A percentile compares a stretch with the other conserved stretches of the same genome.
Evolutionary conservation across 257 asterid species (phyloP).

Genomic region (Coffea eugenioides): DNA sequence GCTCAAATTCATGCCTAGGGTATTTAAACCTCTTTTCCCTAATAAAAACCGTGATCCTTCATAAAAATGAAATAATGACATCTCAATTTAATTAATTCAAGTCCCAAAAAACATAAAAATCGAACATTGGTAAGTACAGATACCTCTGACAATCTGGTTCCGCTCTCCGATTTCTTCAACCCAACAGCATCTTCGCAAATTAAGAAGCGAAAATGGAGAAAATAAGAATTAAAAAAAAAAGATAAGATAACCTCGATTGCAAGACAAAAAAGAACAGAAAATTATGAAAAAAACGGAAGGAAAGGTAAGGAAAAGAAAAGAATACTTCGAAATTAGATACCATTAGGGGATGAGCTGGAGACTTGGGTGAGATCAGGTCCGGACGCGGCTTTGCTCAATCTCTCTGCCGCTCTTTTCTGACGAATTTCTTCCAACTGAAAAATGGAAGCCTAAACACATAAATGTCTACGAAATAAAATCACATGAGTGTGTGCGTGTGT

Average conservation of each 20-base stretch:
- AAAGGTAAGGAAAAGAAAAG: background rate
- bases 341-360: slow-evolving; percentile 32
- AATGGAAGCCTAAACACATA: no score
- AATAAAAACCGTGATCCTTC: background rate
- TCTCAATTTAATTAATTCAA: background rate
- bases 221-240: background rate
- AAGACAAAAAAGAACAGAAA: no score
- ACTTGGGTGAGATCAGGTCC: slow-evolving; percentile 72
- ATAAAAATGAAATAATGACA: no score
- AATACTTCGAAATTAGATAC: slow-evolving; percentile 21
- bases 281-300: background rate
- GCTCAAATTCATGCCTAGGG: background rate
- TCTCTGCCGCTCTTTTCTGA: slow-evolving; percentile 89
- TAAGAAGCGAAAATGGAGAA: background rate
- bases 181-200: slow-evolving; percentile 46
- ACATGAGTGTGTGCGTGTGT: no score
- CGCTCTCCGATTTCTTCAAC: slow-evolving; percentile 72
- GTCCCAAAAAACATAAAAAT: background rate
- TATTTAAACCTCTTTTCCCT: no score
- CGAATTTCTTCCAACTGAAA: slow-evolving; percentile 93
- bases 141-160: slow-evolving; percentile 84
- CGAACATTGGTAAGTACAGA: background rate
- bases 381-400: slow-evolving; percentile 69
- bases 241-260: no score
- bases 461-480: no score